Evolutionary conservation across 805 yeast species (phyloP).

Genomic region (Suhomyces tanzawaensis): DNA sequence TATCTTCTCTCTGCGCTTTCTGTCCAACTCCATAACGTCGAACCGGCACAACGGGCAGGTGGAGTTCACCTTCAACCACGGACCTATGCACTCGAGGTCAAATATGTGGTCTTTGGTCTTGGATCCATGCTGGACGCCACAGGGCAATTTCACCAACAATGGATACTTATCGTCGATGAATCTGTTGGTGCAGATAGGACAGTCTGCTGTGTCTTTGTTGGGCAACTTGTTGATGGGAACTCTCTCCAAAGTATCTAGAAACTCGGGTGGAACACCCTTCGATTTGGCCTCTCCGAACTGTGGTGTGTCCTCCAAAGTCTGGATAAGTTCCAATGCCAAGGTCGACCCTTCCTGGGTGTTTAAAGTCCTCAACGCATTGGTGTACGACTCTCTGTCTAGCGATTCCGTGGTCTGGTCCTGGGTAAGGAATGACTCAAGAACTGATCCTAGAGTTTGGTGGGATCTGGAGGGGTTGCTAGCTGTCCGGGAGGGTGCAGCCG

Average conservation of each 20-base stretch:
- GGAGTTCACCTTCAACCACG: slow-evolving; percentile 74
- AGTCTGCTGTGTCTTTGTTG: slow-evolving; percentile 54
- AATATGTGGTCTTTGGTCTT: slow-evolving; percentile 56
- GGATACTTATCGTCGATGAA: slow-evolving; percentile 76
- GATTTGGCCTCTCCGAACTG: slow-evolving; percentile 6
- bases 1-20: slow-evolving; percentile 27
- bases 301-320: slow-evolving; percentile 16
- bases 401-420: slow-evolving; percentile 9
- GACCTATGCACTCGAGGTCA: slow-evolving; percentile 87
- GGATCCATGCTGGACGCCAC: slow-evolving; percentile 40
- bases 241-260: slow-evolving; percentile 75
- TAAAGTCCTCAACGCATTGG: slow-evolving; percentile 30
- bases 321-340: slow-evolving; percentile 27
- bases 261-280: slow-evolving; percentile 65
- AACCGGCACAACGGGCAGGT: slow-evolving; percentile 88
- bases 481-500: slow-evolving; percentile 30
- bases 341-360: slow-evolving; percentile 30
- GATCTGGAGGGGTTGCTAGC: slow-evolving; percentile 24
- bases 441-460: slow-evolving; percentile 30
- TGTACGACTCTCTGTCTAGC: slow-evolving; percentile 22
- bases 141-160: slow-evolving; percentile 70
- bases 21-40: slow-evolving; percentile 50
- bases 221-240: slow-evolving; percentile 39
- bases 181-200: slow-evolving; percentile 81
- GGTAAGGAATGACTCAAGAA: slow-evolving; percentile 35